Percentiles rank a stretch among this genome's conserved stretches.
Conservation (phyloP, 805 yeast species). For the Yamadazyma insecticola region DNA sequence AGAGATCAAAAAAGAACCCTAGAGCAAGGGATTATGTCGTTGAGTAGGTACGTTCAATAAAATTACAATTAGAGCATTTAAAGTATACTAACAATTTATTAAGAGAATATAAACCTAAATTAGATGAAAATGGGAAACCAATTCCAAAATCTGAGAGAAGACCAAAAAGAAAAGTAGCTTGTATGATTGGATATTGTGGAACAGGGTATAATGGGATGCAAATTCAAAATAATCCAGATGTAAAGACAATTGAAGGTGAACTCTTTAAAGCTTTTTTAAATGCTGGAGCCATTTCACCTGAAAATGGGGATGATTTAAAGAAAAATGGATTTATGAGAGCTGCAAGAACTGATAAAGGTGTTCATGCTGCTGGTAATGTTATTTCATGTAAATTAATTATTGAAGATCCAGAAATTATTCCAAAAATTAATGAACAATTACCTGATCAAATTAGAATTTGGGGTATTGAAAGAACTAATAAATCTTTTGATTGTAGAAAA, state of each 20-base stretch:
- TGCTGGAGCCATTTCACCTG: constrained; percentile 85
- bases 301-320: constrained; percentile 83
- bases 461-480: constrained; percentile 88
- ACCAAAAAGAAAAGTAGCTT: constrained; percentile 88
- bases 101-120: constrained; percentile 35
- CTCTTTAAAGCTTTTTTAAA: constrained; percentile 74
- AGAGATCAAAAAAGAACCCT: no score
- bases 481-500: constrained; percentile 89
- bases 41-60: constrained; percentile 59
- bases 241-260: constrained; percentile 87
- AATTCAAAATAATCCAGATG: constrained; percentile 69
- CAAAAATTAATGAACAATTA: constrained; percentile 65
- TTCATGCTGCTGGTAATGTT: constrained; percentile 95
- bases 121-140: constrained; percentile 64
- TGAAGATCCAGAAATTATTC: constrained; percentile 71
- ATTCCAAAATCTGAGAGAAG: constrained; percentile 54
- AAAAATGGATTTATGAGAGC: constrained; percentile 85
- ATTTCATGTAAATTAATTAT: constrained; percentile 78
- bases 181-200: constrained; percentile 91
- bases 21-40: constrained; percentile 33
- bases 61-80: no score
- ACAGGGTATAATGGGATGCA: constrained; percentile 98
- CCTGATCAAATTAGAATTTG: constrained; percentile 90
- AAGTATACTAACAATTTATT: constrained; percentile 4
- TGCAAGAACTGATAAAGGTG: constrained; percentile 92